A percentile compares a stretch with the other conserved stretches of the same genome.
Evolutionary conservation across 2,329 filamentous ascomycete genomes (phyloP).

Genomic region (Trichoderma aggressivum): DNA sequence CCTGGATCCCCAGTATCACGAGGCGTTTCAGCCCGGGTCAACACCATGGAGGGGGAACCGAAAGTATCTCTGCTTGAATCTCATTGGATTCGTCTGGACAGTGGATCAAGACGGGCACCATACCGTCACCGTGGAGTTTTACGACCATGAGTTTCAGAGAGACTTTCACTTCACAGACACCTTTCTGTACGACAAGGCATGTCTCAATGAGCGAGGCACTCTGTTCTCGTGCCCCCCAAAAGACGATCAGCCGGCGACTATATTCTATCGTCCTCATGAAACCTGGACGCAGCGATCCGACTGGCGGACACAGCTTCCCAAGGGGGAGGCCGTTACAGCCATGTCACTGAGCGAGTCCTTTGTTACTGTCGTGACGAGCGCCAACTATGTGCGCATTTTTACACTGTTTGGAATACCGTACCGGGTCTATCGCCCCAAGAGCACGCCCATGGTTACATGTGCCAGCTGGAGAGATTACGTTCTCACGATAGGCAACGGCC

Average conservation of each 20-base stretch:
- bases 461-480: constrained; percentile 95
- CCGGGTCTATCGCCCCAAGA: constrained; percentile 88
- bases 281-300: constrained; percentile 90
- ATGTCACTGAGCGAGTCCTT: constrained; percentile 91
- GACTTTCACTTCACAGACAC: constrained; percentile 98
- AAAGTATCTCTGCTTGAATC: constrained; percentile 87
- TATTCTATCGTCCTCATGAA: constrained; percentile 97
- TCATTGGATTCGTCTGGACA: constrained; percentile 95
- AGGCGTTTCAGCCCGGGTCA: constrained; percentile 86
- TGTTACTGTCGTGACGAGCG: constrained; percentile 80
- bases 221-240: constrained; percentile 78
- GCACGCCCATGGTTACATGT: constrained; percentile 83
- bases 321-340: constrained; percentile 79
- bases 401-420: constrained; percentile 89
- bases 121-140: constrained; percentile 95
- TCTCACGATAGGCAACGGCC: constrained; percentile 91
- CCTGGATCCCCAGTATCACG: constrained; percentile 66
- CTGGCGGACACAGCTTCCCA: constrained; percentile 84
- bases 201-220: constrained; percentile 78
- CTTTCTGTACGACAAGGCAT: constrained; percentile 94
- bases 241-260: constrained; percentile 64
- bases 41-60: constrained; percentile 95
- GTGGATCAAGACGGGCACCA: constrained; percentile 91
- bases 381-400: constrained; percentile 87
- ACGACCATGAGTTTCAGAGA: constrained; percentile 85